These are phyloP conservation scores for Neolentinus lepideus DNA, from an alignment of 1,284 basidiomycete genomes.

Conservation along the genomic window DNA sequence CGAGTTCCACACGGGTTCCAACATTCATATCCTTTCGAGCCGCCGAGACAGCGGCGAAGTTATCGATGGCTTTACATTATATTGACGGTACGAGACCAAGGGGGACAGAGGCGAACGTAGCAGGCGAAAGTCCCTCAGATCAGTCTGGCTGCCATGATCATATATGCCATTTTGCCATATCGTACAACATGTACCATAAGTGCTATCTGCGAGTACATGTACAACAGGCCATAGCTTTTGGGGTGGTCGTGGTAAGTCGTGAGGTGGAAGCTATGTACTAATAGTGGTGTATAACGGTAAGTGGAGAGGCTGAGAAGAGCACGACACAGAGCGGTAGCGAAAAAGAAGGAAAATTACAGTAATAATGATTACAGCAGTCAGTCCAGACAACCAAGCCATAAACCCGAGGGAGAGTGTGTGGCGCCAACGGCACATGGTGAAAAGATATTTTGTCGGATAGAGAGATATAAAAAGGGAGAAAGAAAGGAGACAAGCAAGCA, in stretches of 20 bases:
- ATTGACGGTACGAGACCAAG: no score
- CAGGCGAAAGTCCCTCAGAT: no score
- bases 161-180: neutral
- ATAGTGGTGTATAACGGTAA: neutral
- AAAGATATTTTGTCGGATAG: neutral
- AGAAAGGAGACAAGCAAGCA: neutral
- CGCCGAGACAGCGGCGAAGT: no score
- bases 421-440: neutral
- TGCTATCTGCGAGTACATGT: constrained; percentile 1
- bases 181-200: neutral
- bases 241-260: neutral
- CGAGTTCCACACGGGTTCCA: no score
- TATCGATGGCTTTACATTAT: no score
- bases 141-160: neutral
- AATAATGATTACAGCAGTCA: neutral
- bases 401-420: neutral
- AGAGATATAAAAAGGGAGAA: neutral
- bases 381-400: neutral
- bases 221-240: neutral
- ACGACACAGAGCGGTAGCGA: neutral
- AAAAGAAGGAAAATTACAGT: neutral
- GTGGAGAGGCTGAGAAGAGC: neutral
- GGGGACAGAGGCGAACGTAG: no score
- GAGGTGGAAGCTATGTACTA: no score
- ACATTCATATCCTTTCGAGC: no score